A percentile compares a stretch with the other conserved stretches of the same genome.
These are phyloP conservation scores for Boletus tylopilopsis DNA, from an alignment of 768 basidiomycete species.

Conservation along the genomic window DNA sequence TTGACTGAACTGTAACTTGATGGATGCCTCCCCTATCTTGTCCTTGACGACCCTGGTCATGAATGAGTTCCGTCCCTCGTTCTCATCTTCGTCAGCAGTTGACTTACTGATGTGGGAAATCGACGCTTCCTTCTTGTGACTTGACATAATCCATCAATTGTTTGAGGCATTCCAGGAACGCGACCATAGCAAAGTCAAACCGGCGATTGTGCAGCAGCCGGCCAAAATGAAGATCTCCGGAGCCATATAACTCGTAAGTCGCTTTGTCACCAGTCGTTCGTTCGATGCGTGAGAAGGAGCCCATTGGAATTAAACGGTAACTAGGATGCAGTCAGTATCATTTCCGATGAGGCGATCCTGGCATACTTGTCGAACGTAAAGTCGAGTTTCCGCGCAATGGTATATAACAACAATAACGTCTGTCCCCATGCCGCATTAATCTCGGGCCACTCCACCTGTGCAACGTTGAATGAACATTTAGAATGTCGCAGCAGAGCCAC, in stretches of 20 bases:
- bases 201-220: conserved; percentile 90
- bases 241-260: conserved; percentile 90
- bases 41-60: conserved; percentile 77
- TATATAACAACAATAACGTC: conserved; percentile 86
- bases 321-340: conserved; percentile 38
- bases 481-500: conserved; percentile 23
- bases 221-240: conserved; percentile 86
- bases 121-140: conserved; percentile 63
- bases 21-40: conserved; percentile 92
- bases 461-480: conserved; percentile 9
- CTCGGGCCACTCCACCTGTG: conserved; percentile 94
- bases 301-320: conserved; percentile 89
- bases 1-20: conserved; percentile 91
- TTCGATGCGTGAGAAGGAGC: conserved; percentile 92
- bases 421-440: conserved; percentile 99
- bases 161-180: conserved; percentile 91
- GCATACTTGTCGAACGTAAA: conserved; percentile 81
- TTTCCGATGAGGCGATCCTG: background rate
- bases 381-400: conserved; percentile 88
- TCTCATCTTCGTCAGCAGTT: background rate
- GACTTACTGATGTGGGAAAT: conserved; percentile 86
- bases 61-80: background rate
- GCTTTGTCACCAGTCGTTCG: conserved; percentile 77
- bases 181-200: conserved; percentile 95
- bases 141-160: conserved; percentile 87